Conservation (phyloP, 306 rosid species). For the Acacia crassicarpa region DNA sequence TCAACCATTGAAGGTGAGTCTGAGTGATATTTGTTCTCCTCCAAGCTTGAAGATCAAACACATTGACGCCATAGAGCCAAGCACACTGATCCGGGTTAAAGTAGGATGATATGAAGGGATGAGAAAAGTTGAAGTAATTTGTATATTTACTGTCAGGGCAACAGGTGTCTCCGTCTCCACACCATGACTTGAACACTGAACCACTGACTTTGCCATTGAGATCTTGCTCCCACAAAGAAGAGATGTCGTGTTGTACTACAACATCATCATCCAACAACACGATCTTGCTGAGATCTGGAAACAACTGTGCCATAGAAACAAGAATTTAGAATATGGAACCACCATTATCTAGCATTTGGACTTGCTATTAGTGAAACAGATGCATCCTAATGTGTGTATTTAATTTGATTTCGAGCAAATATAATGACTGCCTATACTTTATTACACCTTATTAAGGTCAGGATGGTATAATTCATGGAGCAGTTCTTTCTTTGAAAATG, state of each 20-base stretch:
- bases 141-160: conserved; percentile 64
- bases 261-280: conserved; percentile 79
- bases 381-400: background rate
- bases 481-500: background rate
- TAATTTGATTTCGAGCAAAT: background rate
- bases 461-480: too few relatives aligned
- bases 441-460: background rate
- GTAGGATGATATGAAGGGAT: conserved; percentile 65
- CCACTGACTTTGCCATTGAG: conserved; percentile 82
- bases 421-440: background rate
- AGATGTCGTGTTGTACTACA: conserved; percentile 78
- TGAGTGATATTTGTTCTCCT: conserved; percentile 67
- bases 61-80: conserved; percentile 74
- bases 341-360: conserved; percentile 25
- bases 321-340: conserved; percentile 39
- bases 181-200: conserved; percentile 68
- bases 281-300: conserved; percentile 79
- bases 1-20: conserved; percentile 67
- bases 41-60: conserved; percentile 86
- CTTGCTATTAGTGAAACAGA: conserved; percentile 23
- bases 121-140: conserved; percentile 67
- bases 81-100: conserved; percentile 57
- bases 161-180: conserved; percentile 56
- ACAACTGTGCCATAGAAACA: conserved; percentile 55
- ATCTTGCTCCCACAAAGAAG: conserved; percentile 73